Percentiles rank a stretch among this genome's conserved stretches.
Conservation (phyloP, 305 asterid genomes). For the Fraxinus albicans region DNA sequence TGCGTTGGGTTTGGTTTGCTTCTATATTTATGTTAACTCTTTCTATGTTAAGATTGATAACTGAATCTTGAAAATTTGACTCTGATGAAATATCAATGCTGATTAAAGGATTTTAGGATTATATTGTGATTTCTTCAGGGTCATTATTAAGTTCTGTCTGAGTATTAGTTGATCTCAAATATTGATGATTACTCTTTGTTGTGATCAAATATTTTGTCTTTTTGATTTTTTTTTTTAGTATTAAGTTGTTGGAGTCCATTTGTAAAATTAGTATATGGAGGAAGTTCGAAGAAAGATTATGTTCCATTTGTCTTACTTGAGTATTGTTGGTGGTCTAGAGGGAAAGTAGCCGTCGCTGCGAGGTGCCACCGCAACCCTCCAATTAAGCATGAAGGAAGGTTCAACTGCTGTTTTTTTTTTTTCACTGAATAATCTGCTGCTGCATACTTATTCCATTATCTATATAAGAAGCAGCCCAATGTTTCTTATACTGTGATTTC, state of each 20-base stretch:
- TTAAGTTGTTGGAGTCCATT: neutral
- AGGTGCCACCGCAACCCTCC: neutral
- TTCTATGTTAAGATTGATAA: neutral
- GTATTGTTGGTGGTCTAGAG: neutral
- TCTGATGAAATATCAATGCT: neutral
- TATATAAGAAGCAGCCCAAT: neutral
- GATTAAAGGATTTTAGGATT: neutral
- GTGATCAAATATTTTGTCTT: neutral
- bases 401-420: neutral
- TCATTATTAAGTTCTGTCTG: neutral
- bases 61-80: neutral
- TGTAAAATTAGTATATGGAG: conserved; percentile 3
- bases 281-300: neutral
- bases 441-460: neutral
- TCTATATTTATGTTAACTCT: neutral
- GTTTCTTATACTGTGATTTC: neutral
- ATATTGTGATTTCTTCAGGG: neutral
- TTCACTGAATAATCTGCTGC: neutral
- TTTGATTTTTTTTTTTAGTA: neutral
- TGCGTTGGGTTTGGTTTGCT: neutral
- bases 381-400: neutral
- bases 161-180: neutral
- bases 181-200: neutral
- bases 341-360: neutral
- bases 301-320: neutral